Percentiles rank a stretch among this genome's conserved stretches.
Conservation (phyloP, 164 flowering plant genomes). For the Tinospora cordifolia region DNA sequence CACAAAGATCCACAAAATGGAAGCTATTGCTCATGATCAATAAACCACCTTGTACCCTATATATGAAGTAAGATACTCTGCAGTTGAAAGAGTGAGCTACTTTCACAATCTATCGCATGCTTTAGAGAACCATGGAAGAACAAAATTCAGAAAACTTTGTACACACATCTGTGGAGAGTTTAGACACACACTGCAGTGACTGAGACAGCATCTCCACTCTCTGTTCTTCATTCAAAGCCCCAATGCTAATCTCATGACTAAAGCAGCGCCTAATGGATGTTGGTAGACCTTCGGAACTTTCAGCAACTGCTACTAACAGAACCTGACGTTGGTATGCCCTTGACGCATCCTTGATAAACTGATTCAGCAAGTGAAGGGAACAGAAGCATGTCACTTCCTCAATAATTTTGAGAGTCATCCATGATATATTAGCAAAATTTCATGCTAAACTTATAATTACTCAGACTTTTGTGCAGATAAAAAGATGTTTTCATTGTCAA, state of each 20-base stretch:
- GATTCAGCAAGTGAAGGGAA: constrained; percentile 16
- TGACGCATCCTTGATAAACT: constrained; percentile 31
- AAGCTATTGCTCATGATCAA: too few relatives aligned
- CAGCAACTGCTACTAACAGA: constrained; percentile 72
- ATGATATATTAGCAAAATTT: background rate
- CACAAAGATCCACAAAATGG: too few relatives aligned
- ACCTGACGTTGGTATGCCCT: constrained; percentile 34
- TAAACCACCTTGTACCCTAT: too few relatives aligned
- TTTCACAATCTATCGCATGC: background rate
- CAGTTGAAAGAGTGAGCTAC: background rate
- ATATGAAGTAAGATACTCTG: background rate
- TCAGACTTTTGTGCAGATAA: background rate
- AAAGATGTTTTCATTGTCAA: background rate
- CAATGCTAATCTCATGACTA: constrained; percentile 82
- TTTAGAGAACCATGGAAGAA: background rate
- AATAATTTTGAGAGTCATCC: background rate
- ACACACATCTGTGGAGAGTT: constrained; percentile 43
- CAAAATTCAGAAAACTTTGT: background rate
- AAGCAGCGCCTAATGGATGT: constrained; percentile 80
- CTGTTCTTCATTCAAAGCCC: constrained; percentile 70
- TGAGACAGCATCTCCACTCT: constrained; percentile 65
- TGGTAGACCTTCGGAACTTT: constrained; percentile 70
- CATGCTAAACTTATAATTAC: background rate
- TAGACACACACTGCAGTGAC: constrained; percentile 42
- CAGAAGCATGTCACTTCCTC: constrained; percentile 4